Conservation (phyloP, 148 eudicot species). For the Camellia granthamiana region DNA sequence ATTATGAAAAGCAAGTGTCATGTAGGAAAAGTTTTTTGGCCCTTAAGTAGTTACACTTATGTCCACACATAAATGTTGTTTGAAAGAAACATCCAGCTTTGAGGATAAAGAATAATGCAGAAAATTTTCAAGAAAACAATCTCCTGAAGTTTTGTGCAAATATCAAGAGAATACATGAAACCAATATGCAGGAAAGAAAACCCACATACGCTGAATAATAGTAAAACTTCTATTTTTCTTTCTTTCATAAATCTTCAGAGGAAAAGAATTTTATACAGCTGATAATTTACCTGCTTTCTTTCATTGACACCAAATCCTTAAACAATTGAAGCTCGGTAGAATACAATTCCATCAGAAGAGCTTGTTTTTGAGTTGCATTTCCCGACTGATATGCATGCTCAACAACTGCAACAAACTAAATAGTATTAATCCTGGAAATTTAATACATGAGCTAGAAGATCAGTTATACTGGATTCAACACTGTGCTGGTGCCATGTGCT, state of each 20-base stretch:
- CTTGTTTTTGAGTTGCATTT: constrained; percentile 78
- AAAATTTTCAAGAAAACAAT: not conserved
- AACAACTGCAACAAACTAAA: constrained; percentile 52
- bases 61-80: not conserved
- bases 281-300: constrained; percentile 60
- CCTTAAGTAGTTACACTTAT: not conserved
- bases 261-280: not conserved
- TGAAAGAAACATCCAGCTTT: not conserved
- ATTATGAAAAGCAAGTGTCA: not conserved
- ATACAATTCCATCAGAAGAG: constrained; percentile 78
- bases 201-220: not conserved
- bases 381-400: constrained; percentile 81
- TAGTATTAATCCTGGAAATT: not conserved
- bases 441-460: not conserved
- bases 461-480: not conserved
- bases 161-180: not conserved
- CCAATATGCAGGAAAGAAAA: not conserved
- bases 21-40: not conserved
- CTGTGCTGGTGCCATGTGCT: not conserved
- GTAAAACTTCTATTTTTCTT: not conserved
- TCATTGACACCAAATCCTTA: constrained; percentile 66
- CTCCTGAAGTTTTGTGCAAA: not conserved
- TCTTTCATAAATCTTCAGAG: not conserved
- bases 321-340: constrained; percentile 93
- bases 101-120: not conserved